These are phyloP conservation scores for Agaricus sinodeliciosus DNA, from an alignment of 768 basidiomycete genomes.

Conservation along the genomic window DNA sequence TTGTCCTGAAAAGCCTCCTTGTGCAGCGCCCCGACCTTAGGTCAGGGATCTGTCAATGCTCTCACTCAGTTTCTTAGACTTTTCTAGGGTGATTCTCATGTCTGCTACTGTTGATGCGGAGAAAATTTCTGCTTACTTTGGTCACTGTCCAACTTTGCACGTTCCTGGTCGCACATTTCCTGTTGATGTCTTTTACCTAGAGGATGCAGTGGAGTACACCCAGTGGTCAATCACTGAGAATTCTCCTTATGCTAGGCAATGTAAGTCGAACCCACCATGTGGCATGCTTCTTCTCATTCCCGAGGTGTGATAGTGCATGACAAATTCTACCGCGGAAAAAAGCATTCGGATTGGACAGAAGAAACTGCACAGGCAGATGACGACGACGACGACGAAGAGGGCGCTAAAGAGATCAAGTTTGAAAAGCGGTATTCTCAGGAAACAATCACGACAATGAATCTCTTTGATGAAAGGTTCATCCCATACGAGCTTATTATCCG, in stretches of 20 bases:
- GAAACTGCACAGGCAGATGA: slow-evolving; percentile 46
- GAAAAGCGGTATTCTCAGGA: slow-evolving; percentile 77
- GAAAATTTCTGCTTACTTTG: slow-evolving; percentile 85
- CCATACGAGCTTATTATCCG: slow-evolving; percentile 87
- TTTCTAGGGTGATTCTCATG: slow-evolving; percentile 82
- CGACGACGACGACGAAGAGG: slow-evolving; percentile 58
- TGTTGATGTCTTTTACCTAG: slow-evolving; percentile 77
- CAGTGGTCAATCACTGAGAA: slow-evolving; percentile 72
- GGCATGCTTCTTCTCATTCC: neutral
- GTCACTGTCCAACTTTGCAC: slow-evolving; percentile 74
- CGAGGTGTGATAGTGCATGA: slow-evolving; percentile 39
- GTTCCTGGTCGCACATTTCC: slow-evolving; percentile 96
- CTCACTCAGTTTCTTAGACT: slow-evolving; percentile 2
- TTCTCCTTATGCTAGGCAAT: slow-evolving; percentile 72
- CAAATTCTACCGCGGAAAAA: slow-evolving; percentile 58
- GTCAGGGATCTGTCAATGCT: slow-evolving; percentile 30
- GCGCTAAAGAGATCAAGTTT: slow-evolving; percentile 36
- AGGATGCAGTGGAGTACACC: slow-evolving; percentile 84
- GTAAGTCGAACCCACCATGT: slow-evolving; percentile 33
- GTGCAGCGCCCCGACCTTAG: slow-evolving; percentile 77
- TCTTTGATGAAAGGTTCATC: slow-evolving; percentile 82
- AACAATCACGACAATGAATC: slow-evolving; percentile 74
- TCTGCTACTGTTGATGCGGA: slow-evolving; percentile 92
- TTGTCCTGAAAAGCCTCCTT: slow-evolving; percentile 83
- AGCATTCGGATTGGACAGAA: slow-evolving; percentile 73